Evolutionary conservation across 2,329 filamentous ascomycete genomes (phyloP).

Genomic region (Cladosporium colombiae): DNA sequence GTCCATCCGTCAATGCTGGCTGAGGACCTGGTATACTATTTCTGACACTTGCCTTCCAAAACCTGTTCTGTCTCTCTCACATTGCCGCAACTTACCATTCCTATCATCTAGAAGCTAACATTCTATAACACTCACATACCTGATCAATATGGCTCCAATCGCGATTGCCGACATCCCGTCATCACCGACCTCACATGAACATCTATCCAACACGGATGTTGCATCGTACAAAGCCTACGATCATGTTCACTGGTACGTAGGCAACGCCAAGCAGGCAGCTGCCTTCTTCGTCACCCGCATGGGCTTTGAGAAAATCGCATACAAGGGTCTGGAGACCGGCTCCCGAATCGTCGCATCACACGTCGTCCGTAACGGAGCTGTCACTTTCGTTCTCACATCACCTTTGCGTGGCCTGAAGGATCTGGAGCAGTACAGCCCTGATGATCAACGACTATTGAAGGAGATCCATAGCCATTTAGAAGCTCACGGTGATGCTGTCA

Average conservation of each 20-base stretch:
- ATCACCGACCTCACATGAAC: not conserved
- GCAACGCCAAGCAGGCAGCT: slow-evolving; percentile 94
- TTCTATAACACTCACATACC: not conserved
- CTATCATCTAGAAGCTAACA: not conserved
- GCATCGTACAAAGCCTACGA: slow-evolving; percentile 76
- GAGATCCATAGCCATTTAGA: not conserved
- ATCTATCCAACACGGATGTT: not conserved
- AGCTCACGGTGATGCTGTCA: slow-evolving; percentile 49
- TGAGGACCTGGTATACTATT: not conserved
- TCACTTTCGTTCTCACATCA: not conserved
- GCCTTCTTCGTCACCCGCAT: slow-evolving; percentile 85
- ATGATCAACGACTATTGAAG: not conserved
- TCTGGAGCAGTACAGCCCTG: not conserved
- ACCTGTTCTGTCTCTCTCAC: not conserved
- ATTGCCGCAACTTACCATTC: not conserved
- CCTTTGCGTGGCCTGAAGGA: not conserved
- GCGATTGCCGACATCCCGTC: not conserved
- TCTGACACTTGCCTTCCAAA: not conserved
- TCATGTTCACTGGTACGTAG: slow-evolving; percentile 93
- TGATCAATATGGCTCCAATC: not conserved
- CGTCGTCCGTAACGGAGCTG: not conserved
- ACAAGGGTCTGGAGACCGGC: slow-evolving; percentile 75
- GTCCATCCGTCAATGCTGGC: not conserved
- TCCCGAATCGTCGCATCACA: not conserved
- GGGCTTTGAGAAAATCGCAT: slow-evolving; percentile 80